Evolutionary conservation across 2,329 filamentous ascomycete species (phyloP), one percentile per base, ranked within the genome.

Genomic region (Trichoderma harzianum): DNA sequence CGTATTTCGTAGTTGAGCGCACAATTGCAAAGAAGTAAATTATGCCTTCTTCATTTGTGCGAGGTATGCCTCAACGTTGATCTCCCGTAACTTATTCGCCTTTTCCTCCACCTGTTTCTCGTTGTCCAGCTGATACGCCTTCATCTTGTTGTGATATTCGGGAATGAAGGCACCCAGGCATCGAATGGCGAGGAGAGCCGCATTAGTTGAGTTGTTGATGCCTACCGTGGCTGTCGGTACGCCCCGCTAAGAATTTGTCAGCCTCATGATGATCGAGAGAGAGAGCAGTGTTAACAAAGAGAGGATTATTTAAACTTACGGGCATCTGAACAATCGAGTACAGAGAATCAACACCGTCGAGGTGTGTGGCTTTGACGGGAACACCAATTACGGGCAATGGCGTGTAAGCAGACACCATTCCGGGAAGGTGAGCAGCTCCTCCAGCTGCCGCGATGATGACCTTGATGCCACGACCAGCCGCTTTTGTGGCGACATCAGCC

Each of bases 121-220:
- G 83, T 92, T 91, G 8, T 87, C 84, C 65, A 84, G 81, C 79
- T 90, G 88, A 78, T 92, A 94, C 21, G 84, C 81, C 73, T 85
- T 85, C 83, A 93, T 84, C 75, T 86, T 85, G 72, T 86, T 81
- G 64, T 84, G 81, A n/a, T 92, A 84, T n/a, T 82, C 84, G 16
- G 83, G 81, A 71, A 91, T 87, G 47, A 83, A 84, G 4, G 87
- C 80, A 4, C 90, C 91, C 4, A 94, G 79, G 39, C 93, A 91
- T 21, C 91, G 84, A 24, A 91, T 86, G 0, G 92, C 92, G n/a
- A 93, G 82, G 21, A 94, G 83, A 0, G 89, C 92, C 0, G 92
- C 92, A 76, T 94, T 95, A 70, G 91, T 91, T 28, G 90, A 92
- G 82, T 94, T 94, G 81, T 93, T 93, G 80, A 94, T 93, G 12